phyloP scores from a whole-genome alignment of 129 eudicot species.

The Saposhnikovia divaricata region DNA sequence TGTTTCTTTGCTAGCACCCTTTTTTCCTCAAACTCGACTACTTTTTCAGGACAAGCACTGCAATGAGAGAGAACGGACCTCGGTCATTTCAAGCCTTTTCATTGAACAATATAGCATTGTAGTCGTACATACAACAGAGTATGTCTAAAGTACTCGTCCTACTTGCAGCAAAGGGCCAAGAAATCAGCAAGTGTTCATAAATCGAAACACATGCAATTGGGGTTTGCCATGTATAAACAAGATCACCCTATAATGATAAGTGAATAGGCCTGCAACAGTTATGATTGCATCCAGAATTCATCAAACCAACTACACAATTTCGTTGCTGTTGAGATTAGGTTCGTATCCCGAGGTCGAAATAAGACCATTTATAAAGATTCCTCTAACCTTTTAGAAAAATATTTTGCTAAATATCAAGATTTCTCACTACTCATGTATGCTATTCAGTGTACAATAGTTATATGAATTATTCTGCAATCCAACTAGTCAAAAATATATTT shows the following conservation, averaged over 20 bases:
- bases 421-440: neutral
- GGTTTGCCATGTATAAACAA: neutral
- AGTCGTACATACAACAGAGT: neutral
- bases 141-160: neutral
- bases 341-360: neutral
- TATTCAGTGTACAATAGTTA: neutral
- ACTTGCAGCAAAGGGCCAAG: neutral
- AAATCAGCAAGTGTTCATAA: neutral
- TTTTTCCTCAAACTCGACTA: conserved; percentile 60
- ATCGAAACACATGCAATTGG: neutral
- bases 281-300: neutral
- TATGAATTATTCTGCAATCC: neutral
- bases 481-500: neutral
- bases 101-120: neutral
- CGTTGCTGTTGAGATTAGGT: neutral
- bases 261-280: neutral
- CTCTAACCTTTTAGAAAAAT: neutral
- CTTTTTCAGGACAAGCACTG: conserved; percentile 92
- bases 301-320: neutral
- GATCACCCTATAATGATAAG: neutral
- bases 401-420: neutral
- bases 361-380: neutral
- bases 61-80: neutral
- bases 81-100: neutral
- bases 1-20: conserved; percentile 55